Conservation (phyloP, 2,329 filamentous ascomycete species). For the Coniochaeta prunicola region DNA sequence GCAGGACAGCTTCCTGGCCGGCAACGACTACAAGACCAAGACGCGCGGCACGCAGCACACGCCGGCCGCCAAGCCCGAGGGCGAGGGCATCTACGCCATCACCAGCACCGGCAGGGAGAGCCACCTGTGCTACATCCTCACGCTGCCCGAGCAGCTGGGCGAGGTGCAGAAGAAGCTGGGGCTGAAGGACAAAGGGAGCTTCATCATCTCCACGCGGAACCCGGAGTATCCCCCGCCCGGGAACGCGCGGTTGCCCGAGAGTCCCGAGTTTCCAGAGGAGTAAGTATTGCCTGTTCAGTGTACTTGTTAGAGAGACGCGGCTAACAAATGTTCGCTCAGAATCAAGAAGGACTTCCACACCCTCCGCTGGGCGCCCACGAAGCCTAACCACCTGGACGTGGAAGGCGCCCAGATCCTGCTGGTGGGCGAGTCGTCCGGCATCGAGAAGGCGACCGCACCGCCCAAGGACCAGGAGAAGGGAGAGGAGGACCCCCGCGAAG, state of each 20-base stretch:
- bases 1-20: conserved; percentile 63
- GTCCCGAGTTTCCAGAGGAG: conserved; percentile 64
- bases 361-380: conserved; percentile 66
- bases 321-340: conserved; percentile 2
- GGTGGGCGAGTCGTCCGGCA: conserved; percentile 60
- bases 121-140: conserved; percentile 75
- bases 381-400: conserved; percentile 69
- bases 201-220: conserved; percentile 74
- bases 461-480: conserved; percentile 47
- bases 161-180: conserved; percentile 72
- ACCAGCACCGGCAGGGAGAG: conserved; percentile 60
- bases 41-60: conserved; percentile 62
- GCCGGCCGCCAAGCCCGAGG: conserved; percentile 67
- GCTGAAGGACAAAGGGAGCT: conserved; percentile 63
- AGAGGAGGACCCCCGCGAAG: conserved; percentile 60
- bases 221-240: conserved; percentile 61
- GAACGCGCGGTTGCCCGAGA: conserved; percentile 49
- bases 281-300: conserved; percentile 31
- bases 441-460: conserved; percentile 48
- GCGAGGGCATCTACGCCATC: conserved; percentile 79
- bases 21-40: conserved; percentile 66
- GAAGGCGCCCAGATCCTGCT: conserved; percentile 70
- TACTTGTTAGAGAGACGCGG: not conserved
- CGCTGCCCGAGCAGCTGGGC: conserved; percentile 60
- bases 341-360: conserved; percentile 45